A percentile compares a stretch with the other conserved stretches of the same genome.
phyloP scores from a whole-genome alignment of 2,329 filamentous ascomycete species.

The Corniculantispora saksenae region DNA sequence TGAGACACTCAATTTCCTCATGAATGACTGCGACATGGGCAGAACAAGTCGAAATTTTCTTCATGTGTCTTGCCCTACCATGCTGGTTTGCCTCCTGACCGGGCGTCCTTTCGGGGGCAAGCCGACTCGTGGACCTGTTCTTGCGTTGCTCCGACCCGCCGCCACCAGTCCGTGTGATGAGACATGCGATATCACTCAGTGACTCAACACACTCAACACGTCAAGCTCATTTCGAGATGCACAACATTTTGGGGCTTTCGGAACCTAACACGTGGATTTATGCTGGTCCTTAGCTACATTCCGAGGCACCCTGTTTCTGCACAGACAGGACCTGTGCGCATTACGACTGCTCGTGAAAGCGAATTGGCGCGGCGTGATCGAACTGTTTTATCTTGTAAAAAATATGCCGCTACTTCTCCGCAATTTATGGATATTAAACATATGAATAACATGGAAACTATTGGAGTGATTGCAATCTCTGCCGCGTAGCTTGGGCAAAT shows the following conservation, averaged over 20 bases:
- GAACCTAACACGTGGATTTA: neutral
- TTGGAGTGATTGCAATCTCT: too few species aligned
- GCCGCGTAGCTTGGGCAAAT: neutral
- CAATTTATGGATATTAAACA: too few species aligned
- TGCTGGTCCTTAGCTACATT: neutral
- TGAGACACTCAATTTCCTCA: slow-evolving; percentile 10
- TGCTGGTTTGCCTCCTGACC: neutral
- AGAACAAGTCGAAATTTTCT: neutral
- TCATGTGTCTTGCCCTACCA: neutral
- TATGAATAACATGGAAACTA: too few species aligned
- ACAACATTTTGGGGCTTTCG: neutral
- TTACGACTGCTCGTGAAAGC: too few species aligned
- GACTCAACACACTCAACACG: slow-evolving; percentile 1
- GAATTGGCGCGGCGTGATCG: too few species aligned
- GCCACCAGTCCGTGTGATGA: slow-evolving; percentile 2
- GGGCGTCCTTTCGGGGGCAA: neutral
- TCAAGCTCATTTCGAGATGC: neutral
- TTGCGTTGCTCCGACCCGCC: neutral
- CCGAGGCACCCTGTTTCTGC: neutral
- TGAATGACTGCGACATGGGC: neutral
- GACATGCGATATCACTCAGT: slow-evolving; percentile 4
- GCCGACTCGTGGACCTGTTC: neutral
- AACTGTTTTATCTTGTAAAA: too few species aligned
- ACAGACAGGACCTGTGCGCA: too few species aligned
- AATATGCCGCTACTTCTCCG: too few species aligned